Percentiles rank a stretch among this genome's conserved stretches.
phyloP scores from a whole-genome alignment of 2,329 filamentous ascomycete species.

The Phaeoacremonium minimum region DNA sequence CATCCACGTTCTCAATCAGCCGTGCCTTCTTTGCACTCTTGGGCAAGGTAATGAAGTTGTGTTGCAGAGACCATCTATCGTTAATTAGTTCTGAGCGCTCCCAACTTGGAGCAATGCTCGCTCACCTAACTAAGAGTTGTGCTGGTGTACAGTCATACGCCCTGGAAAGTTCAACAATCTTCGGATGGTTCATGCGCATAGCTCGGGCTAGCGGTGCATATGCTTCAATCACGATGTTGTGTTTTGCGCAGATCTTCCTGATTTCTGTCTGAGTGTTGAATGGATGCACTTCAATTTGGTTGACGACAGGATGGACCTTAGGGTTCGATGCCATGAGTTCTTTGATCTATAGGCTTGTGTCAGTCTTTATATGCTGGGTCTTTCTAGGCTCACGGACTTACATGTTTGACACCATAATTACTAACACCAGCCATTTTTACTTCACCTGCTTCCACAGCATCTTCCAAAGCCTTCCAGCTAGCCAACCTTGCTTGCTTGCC shows the following conservation, averaged over 20 bases:
- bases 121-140: conserved; percentile 63
- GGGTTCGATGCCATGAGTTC: conserved; percentile 63
- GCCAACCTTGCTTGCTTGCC: conserved; percentile 63
- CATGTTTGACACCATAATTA: conserved; percentile 74
- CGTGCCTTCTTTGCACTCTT: conserved; percentile 64
- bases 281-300: conserved; percentile 79
- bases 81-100: not conserved
- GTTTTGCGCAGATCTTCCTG: conserved; percentile 57
- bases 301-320: conserved; percentile 62
- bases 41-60: conserved; percentile 67
- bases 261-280: conserved; percentile 74
- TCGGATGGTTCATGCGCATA: conserved; percentile 64
- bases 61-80: conserved; percentile 70
- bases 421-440: conserved; percentile 69
- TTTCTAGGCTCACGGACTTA: conserved; percentile 28
- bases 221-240: conserved; percentile 70
- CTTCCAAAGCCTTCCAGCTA: conserved; percentile 73
- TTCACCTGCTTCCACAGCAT: conserved; percentile 69
- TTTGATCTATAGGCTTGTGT: conserved; percentile 44
- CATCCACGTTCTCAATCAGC: conserved; percentile 60
- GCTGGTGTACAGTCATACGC: conserved; percentile 69
- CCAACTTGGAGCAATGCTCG: not conserved
- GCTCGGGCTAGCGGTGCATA: conserved; percentile 75
- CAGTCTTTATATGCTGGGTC: rapidly evolving
- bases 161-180: conserved; percentile 55